Evolutionary conservation across 306 rosid species (phyloP).

Genomic region (Cucurbita moschata): DNA sequence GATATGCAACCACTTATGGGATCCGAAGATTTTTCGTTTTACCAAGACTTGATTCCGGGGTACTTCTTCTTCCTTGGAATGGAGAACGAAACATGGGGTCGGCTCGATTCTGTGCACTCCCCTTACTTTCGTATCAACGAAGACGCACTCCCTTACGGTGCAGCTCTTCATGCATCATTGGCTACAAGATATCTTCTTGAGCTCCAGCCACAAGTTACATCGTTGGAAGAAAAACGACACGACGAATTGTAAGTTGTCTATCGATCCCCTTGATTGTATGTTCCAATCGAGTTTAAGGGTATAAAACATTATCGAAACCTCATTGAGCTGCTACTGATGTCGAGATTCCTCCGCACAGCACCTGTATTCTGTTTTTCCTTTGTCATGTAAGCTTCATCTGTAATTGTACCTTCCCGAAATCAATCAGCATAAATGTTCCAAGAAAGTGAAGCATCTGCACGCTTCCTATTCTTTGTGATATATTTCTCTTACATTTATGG

Average conservation of each 20-base stretch:
- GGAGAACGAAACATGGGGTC: slow-evolving; percentile 27
- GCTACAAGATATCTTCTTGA: slow-evolving; percentile 46
- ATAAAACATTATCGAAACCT: neutral
- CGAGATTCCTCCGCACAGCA: neutral
- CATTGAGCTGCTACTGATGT: neutral
- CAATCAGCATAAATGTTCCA: neutral
- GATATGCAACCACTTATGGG: slow-evolving; percentile 40
- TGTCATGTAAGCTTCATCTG: neutral
- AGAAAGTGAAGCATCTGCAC: neutral
- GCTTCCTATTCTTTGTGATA: neutral
- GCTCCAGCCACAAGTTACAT: slow-evolving; percentile 15
- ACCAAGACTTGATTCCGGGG: slow-evolving; percentile 75
- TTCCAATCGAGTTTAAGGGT: neutral
- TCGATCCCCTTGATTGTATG: neutral
- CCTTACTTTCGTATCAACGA: slow-evolving; percentile 51
- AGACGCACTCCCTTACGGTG: slow-evolving; percentile 62
- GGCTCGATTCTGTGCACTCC: slow-evolving; percentile 26
- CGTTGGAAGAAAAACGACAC: slow-evolving; percentile 10
- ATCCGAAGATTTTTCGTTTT: slow-evolving; percentile 66
- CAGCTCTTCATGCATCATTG: slow-evolving; percentile 82
- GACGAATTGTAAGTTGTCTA: slow-evolving; percentile 38
- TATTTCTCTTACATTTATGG: neutral
- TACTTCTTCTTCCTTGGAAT: slow-evolving; percentile 55
- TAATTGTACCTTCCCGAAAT: neutral
- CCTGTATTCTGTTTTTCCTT: neutral